A percentile compares a stretch with the other conserved stretches of the same genome.
Conservation (phyloP, 2,329 filamentous ascomycete species). For the Monilinia fructigena region DNA sequence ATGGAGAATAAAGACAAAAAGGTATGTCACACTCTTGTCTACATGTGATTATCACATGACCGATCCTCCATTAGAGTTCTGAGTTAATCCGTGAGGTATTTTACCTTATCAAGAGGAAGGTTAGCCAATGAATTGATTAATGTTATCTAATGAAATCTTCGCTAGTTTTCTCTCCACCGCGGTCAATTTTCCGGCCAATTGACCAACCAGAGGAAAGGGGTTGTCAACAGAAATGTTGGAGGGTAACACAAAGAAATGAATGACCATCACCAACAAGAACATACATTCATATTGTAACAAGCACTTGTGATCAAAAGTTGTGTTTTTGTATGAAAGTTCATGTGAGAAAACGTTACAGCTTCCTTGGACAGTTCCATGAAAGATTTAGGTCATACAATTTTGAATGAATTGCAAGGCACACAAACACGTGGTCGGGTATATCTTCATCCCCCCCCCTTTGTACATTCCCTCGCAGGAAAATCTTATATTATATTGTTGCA, state of each 20-base stretch:
- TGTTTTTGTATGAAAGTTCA: conserved; percentile 4
- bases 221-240: background rate
- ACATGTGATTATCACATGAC: conserved; percentile 5
- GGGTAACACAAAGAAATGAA: conserved; percentile 18
- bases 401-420: background rate
- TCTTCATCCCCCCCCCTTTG: conserved; percentile 18
- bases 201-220: conserved; percentile 26
- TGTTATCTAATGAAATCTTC: conserved; percentile 9
- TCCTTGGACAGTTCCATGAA: conserved; percentile 6
- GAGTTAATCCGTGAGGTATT: background rate
- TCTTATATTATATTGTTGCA: background rate
- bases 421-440: conserved; percentile 25
- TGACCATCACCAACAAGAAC: conserved; percentile 4
- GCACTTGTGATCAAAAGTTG: background rate
- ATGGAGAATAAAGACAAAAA: background rate
- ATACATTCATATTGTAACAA: background rate
- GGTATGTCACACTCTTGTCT: background rate
- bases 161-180: conserved; percentile 23
- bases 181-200: conserved; percentile 29
- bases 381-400: background rate
- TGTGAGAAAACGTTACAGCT: background rate
- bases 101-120: background rate
- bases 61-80: background rate
- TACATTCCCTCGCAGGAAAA: background rate
- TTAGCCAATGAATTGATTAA: conserved; percentile 7